phyloP scores from a whole-genome alignment of 148 eudicot genomes.

The Nepenthes gracilis region DNA sequence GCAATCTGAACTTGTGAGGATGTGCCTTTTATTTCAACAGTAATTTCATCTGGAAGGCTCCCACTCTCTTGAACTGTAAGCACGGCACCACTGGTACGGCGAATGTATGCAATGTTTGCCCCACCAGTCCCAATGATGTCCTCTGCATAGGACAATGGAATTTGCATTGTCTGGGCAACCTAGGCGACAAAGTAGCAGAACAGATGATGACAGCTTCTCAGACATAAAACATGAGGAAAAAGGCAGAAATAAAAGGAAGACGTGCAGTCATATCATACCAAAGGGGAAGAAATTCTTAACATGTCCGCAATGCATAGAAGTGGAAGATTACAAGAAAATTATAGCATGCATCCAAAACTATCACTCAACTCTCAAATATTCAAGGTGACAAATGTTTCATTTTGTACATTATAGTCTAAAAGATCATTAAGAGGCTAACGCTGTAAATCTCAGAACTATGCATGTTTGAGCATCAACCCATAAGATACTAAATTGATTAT shows the following conservation, averaged over 20 bases:
- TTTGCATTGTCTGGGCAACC: conserved; percentile 84
- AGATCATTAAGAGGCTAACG: too few species aligned
- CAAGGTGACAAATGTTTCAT: too few species aligned
- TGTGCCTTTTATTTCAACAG: conserved; percentile 85
- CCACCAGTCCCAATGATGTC: conserved; percentile 82
- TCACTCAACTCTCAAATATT: too few species aligned
- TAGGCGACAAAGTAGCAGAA: conserved; percentile 5
- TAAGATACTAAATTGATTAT: neutral
- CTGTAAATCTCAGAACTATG: too few species aligned
- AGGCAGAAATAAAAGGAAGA: neutral
- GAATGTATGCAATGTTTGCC: conserved; percentile 71
- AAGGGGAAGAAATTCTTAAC: neutral
- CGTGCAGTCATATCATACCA: neutral
- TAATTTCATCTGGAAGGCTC: conserved; percentile 60
- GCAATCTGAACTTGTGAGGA: conserved; percentile 71
- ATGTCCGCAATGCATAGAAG: too few species aligned
- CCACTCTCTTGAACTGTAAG: conserved; percentile 75
- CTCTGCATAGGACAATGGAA: conserved; percentile 73
- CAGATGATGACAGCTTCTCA: neutral
- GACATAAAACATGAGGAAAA: neutral
- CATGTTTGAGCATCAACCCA: neutral
- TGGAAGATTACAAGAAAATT: too few species aligned
- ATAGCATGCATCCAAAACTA: too few species aligned
- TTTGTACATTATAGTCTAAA: too few species aligned
- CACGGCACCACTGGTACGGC: conserved; percentile 73